These are phyloP conservation scores for Balansia obtecta DNA, from an alignment of 2,329 filamentous ascomycete species.

Conservation along the genomic window DNA sequence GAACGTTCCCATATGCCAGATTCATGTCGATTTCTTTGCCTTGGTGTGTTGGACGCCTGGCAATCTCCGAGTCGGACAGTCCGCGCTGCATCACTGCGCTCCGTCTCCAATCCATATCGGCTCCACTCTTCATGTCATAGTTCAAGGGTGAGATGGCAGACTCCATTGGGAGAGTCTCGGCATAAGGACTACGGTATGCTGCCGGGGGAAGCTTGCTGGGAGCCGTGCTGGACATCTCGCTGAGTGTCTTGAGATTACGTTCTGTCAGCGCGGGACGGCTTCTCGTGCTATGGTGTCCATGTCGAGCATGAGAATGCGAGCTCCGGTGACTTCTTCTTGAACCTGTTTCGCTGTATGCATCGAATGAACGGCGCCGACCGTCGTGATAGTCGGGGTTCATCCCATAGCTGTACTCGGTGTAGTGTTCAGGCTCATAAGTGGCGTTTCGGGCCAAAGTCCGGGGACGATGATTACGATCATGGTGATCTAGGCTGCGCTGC, in stretches of 20 bases:
- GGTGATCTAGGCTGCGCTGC: conserved; percentile 10
- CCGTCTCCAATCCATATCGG: conserved; percentile 6
- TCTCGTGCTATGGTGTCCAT: conserved; percentile 17
- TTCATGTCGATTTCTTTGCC: conserved; percentile 68
- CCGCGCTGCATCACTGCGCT: conserved; percentile 20
- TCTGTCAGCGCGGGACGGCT: conserved; percentile 34
- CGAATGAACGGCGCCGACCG: conserved; percentile 18
- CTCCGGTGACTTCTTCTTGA: conserved; percentile 31
- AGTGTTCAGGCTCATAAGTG: conserved; percentile 12
- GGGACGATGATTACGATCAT: not conserved
- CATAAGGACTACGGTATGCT: conserved; percentile 26
- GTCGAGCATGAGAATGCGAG: conserved; percentile 19
- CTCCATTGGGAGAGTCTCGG: conserved; percentile 27
- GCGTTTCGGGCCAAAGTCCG: conserved; percentile 1
- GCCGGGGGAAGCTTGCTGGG: conserved; percentile 32
- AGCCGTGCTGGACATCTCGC: conserved; percentile 36
- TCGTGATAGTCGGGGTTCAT: conserved; percentile 19
- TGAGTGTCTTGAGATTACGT: conserved; percentile 39
- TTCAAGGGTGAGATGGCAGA: conserved; percentile 26
- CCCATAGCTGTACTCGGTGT: conserved; percentile 20
- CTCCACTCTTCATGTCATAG: conserved; percentile 16
- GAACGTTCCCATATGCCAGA: conserved; percentile 77
- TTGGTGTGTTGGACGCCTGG: conserved; percentile 11
- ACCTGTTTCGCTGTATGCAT: conserved; percentile 23
- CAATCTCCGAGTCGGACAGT: conserved; percentile 27